A percentile compares a stretch with the other conserved stretches of the same genome.
phyloP scores from a whole-genome alignment of 208 protist genomes.

The Perkinsela sp. region DNA sequence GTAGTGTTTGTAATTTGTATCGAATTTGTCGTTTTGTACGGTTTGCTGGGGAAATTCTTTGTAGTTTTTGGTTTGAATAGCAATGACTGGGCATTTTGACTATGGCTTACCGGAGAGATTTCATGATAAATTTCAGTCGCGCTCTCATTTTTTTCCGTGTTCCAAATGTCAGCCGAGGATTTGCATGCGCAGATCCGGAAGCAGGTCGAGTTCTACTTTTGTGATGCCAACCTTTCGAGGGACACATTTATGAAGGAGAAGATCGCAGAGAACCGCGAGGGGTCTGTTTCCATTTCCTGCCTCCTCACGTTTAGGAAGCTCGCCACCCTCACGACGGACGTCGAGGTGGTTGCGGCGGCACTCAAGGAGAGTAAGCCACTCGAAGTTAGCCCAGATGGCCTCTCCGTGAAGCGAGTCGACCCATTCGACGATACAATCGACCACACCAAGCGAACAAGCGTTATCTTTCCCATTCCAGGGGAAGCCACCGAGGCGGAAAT shows the following conservation, averaged over 20 bases:
- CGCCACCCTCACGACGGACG: conserved; percentile 27
- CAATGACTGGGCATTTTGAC: too few relatives aligned
- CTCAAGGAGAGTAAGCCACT: conserved; percentile 22
- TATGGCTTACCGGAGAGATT: too few relatives aligned
- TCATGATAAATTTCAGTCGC: too few relatives aligned
- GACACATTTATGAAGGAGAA: conserved; percentile 59
- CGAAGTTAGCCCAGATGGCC: conserved; percentile 18
- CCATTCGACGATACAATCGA: conserved; percentile 53
- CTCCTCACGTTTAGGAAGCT: conserved; percentile 60
- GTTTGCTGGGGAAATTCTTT: too few relatives aligned
- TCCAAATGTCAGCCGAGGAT: too few relatives aligned
- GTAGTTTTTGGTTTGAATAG: too few relatives aligned
- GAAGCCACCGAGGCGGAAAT: not conserved
- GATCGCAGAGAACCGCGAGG: conserved; percentile 47
- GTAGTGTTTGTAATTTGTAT: too few relatives aligned
- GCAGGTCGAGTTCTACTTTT: conserved; percentile 70
- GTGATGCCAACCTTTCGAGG: conserved; percentile 56
- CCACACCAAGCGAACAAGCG: not conserved
- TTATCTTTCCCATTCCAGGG: not conserved
- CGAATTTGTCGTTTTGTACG: too few relatives aligned
- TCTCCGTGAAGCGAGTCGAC: conserved; percentile 30
- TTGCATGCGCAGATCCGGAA: conserved; percentile 17
- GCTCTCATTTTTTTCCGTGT: too few relatives aligned
- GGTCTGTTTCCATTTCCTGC: conserved; percentile 28
- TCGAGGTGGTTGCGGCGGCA: conserved; percentile 15